Evolutionary conservation across 2,329 filamentous ascomycete species (phyloP), one percentile per base, ranked within the genome.

Genomic region (Fusarium nematophilum): DNA sequence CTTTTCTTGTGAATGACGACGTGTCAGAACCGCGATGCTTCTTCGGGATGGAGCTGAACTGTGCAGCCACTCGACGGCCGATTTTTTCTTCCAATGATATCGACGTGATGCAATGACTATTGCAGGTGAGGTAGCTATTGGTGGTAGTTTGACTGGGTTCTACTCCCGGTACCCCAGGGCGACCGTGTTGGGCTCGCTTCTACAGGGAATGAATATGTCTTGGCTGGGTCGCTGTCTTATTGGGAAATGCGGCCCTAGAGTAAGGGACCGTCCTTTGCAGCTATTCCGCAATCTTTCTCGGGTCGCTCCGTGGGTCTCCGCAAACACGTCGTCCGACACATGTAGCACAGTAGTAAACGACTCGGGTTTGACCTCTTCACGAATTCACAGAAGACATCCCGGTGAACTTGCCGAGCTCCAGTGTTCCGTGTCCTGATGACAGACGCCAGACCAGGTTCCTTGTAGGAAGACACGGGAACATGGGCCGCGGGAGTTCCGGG

Each of bases 1-100:
- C 37, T 50, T 40, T 49, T 44, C 27, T 6, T 17, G 21, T 46
- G 14, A 9, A 10, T 34, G 26, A 50, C 58, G 59, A 61, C 58
- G 47, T 67, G 61, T 64, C 65, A 65, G 50, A 56, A 53, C 42
- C 34, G 14, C 34, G 31, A 46, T 34, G 21, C 26, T 45, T 53
- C 52, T 59, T 55, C 33, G 27, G 52, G 53, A 25, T 26, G 13
- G 15, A 58, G 27, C 53, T 57, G 46, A 38, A 37, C 50, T 54
- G 52, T 36, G 48, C 23, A 45, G 23, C 31, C 54, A 39, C 27
- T 50, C 36, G 42, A 46, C 64, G 53, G 45, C 13, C 29, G 29
- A 18, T 14, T 18, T 31, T 29, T 45, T 27, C 44, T 52, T 43
- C 52, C 57, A 64, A 65, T 52, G 37, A 48, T 39, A 52, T 57